These are phyloP conservation scores for Salinomyces thailandicus DNA, from an alignment of 2,329 filamentous ascomycete genomes.

Conservation along the genomic window DNA sequence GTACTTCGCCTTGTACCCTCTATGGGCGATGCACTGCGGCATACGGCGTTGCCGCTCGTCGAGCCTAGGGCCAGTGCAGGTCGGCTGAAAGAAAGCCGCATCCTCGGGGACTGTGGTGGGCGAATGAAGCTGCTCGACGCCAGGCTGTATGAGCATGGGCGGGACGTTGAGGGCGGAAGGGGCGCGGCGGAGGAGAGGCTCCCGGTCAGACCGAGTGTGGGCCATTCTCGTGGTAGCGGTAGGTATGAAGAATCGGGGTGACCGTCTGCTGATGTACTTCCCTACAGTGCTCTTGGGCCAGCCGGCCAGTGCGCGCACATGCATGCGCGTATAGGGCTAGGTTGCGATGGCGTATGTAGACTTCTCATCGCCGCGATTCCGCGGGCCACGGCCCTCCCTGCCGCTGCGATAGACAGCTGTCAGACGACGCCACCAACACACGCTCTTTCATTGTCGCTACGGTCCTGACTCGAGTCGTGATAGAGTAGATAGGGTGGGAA, in stretches of 20 bases:
- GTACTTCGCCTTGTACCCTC: slow-evolving; percentile 64
- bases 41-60: slow-evolving; percentile 27
- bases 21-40: slow-evolving; percentile 67
- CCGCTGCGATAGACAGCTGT: no score
- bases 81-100: slow-evolving; percentile 15
- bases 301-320: background rate
- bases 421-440: no score
- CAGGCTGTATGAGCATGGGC: slow-evolving; percentile 22
- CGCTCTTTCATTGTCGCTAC: no score
- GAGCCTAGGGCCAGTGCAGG: slow-evolving; percentile 13
- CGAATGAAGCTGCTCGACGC: slow-evolving; percentile 19
- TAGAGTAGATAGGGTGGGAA: no score
- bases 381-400: no score
- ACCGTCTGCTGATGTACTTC: slow-evolving; percentile 1
- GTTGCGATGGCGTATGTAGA: no score
- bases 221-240: slow-evolving; percentile 1
- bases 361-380: no score
- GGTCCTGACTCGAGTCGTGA: no score
- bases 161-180: slow-evolving; percentile 11
- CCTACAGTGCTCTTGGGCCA: background rate
- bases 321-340: no score
- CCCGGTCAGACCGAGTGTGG: slow-evolving; percentile 1
- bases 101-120: slow-evolving; percentile 15
- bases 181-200: slow-evolving; percentile 7
- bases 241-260: background rate